phyloP scores from a whole-genome alignment of 495 filamentous ascomycete genomes.

The Neurospora intermedia region DNA sequence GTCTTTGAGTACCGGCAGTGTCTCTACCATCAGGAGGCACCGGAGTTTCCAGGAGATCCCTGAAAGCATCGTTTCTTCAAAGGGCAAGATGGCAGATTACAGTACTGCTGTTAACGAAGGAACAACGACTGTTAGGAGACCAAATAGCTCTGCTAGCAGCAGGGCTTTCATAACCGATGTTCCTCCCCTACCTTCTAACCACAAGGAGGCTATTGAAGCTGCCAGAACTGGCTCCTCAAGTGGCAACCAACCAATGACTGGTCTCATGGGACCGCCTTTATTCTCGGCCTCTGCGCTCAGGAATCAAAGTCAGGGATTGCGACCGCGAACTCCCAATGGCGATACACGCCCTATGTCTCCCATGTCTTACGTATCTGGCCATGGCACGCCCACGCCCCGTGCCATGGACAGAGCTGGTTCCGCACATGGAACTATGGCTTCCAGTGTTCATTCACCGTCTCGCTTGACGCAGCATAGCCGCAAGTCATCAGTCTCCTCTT shows the following conservation, averaged over 20 bases:
- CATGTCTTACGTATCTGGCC: conserved; percentile 18
- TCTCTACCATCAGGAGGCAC: conserved; percentile 24
- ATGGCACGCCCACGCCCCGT: conserved; percentile 32
- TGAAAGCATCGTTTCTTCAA: conserved; percentile 27
- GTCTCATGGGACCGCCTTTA: conserved; percentile 74
- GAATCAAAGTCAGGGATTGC: conserved; percentile 26
- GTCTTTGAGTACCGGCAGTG: conserved; percentile 17
- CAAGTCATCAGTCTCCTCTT: conserved; percentile 86
- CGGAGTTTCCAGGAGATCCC: conserved; percentile 28
- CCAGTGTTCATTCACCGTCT: conserved; percentile 31
- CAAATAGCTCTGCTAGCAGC: conserved; percentile 60
- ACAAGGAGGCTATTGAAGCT: conserved; percentile 73
- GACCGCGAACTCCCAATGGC: conserved; percentile 62
- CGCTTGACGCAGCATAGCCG: conserved; percentile 35
- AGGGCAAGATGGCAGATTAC: conserved; percentile 19
- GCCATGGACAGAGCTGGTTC: conserved; percentile 18
- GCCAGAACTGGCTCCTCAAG: conserved; percentile 44
- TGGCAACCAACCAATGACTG: conserved; percentile 34
- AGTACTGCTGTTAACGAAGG: conserved; percentile 17
- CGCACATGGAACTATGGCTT: conserved; percentile 18
- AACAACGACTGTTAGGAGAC: conserved; percentile 33
- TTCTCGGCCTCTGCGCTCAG: conserved; percentile 72
- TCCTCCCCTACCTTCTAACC: conserved; percentile 73
- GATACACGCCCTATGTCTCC: conserved; percentile 28
- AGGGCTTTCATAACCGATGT: conserved; percentile 19